phyloP scores from a whole-genome alignment of 1,139 yeast species.

The Lodderomyces jiufengensis region DNA sequence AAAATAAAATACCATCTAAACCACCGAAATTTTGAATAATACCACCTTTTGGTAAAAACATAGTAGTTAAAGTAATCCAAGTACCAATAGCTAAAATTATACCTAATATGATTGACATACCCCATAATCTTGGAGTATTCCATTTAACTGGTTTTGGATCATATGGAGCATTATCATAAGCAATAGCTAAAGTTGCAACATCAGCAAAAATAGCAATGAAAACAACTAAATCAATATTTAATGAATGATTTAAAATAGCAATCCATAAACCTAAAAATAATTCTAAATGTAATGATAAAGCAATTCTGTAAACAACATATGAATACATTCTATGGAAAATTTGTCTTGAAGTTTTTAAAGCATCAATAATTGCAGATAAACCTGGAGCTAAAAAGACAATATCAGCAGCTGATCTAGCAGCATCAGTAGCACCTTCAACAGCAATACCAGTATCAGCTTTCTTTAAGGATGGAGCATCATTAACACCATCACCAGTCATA shows the following conservation, averaged over 20 bases:
- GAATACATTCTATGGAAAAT: conserved; percentile 99
- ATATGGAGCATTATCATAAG: conserved; percentile 97
- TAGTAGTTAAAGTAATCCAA: conserved; percentile 88
- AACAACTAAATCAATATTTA: conserved; percentile 83
- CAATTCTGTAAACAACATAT: conserved; percentile 94
- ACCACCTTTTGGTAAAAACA: conserved; percentile 76
- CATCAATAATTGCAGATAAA: conserved; percentile 92
- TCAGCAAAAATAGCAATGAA: conserved; percentile 95
- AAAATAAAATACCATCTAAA: conserved; percentile 85
- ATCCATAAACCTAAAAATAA: conserved; percentile 91
- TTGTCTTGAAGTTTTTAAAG: conserved; percentile 90
- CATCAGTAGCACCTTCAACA: conserved; percentile 95
- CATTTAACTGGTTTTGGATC: conserved; percentile 97
- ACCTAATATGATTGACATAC: conserved; percentile 87
- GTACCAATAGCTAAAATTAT: conserved; percentile 80
- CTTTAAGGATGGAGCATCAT: conserved; percentile 95
- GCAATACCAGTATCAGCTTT: conserved; percentile 97
- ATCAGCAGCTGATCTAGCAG: conserved; percentile 96
- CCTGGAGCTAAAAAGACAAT: conserved; percentile 96
- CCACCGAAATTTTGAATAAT: conserved; percentile 93
- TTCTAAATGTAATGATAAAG: conserved; percentile 89
- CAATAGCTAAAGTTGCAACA: conserved; percentile 93
- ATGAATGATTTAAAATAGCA: conserved; percentile 81
- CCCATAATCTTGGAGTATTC: conserved; percentile 98
- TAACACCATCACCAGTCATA: conserved; percentile 98